phyloP scores from a whole-genome alignment of 192 early-diverging fungal genomes.

The Entophlyctis helioformis region DNA sequence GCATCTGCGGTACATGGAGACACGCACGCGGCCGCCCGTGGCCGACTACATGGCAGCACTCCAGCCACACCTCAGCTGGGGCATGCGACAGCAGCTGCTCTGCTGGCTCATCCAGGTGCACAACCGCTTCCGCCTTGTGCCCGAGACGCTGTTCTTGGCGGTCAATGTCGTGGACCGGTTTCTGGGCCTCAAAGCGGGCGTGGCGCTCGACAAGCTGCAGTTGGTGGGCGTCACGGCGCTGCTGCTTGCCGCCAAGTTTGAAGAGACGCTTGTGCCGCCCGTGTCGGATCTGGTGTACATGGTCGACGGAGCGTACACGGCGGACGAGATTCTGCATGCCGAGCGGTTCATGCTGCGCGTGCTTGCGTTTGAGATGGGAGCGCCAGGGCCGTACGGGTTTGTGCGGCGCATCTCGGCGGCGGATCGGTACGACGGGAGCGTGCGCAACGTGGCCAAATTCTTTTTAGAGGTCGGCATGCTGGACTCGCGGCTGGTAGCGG shows the following conservation, averaged over 20 bases:
- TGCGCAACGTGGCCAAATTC: constrained; percentile 10
- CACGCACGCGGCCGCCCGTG: too few species aligned
- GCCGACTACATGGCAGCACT: too few species aligned
- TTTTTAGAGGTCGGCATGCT: too few species aligned
- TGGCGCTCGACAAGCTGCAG: constrained; percentile 67
- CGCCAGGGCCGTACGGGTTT: constrained; percentile 74
- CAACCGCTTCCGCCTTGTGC: constrained; percentile 12
- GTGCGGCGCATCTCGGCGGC: constrained; percentile 63
- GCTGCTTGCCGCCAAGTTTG: constrained; percentile 79
- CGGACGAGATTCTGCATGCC: constrained; percentile 68
- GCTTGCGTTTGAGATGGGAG: constrained; percentile 65
- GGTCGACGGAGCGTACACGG: constrained; percentile 39
- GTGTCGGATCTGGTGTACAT: constrained; percentile 67
- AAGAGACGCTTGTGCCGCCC: constrained; percentile 69
- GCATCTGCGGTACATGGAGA: too few species aligned
- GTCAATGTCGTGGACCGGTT: constrained; percentile 86
- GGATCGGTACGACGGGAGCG: constrained; percentile 16
- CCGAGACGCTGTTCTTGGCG: constrained; percentile 78
- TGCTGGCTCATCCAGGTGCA: constrained; percentile 85
- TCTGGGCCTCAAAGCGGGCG: constrained; percentile 53
- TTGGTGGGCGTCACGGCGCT: constrained; percentile 73
- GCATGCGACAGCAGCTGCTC: constrained; percentile 72
- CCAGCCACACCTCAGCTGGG: constrained; percentile 73
- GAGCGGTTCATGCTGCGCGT: constrained; percentile 72
- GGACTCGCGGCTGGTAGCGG: too few species aligned